These are phyloP conservation scores for Plasmodium reichenowi DNA, from an alignment of 169 alveolate species.

Conservation along the genomic window DNA sequence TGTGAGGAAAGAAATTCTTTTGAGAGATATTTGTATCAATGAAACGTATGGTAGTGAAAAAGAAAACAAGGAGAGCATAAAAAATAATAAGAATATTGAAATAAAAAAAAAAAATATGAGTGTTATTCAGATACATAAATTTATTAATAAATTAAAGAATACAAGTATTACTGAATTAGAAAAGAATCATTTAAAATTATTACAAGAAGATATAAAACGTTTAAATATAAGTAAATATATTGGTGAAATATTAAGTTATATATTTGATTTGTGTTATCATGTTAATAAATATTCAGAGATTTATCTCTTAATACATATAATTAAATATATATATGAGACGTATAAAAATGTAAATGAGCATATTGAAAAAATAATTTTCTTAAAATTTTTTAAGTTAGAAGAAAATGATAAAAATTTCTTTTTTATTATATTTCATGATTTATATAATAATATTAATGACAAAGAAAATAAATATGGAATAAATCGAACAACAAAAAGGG, in stretches of 20 bases:
- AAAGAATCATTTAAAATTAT: constrained; percentile 12
- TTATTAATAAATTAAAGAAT: constrained; percentile 58
- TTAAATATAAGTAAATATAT: constrained; percentile 54
- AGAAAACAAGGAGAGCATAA: not conserved
- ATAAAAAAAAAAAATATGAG: constrained; percentile 37
- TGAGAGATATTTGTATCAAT: too few relatives aligned
- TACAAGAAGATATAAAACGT: constrained; percentile 50
- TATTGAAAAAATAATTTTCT: constrained; percentile 24
- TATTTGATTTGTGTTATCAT: constrained; percentile 24
- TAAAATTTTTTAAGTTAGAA: constrained; percentile 43
- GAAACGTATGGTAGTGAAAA: too few relatives aligned
- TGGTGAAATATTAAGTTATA: constrained; percentile 43
- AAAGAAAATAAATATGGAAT: too few relatives aligned
- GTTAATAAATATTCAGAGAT: constrained; percentile 53
- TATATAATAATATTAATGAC: constrained; percentile 33
- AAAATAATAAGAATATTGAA: not conserved
- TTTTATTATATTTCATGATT: constrained; percentile 43
- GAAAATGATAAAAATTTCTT: constrained; percentile 63
- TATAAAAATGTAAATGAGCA: constrained; percentile 30
- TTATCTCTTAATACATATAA: constrained; percentile 30
- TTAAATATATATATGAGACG: constrained; percentile 19
- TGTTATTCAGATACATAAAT: constrained; percentile 57
- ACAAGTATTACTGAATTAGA: constrained; percentile 36
- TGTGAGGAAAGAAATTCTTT: constrained; percentile 10
- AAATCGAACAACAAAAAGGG: not conserved